Evolutionary conservation across 176 grass and related monocot genomes (phyloP).

Genomic region (Musa acuminata): DNA sequence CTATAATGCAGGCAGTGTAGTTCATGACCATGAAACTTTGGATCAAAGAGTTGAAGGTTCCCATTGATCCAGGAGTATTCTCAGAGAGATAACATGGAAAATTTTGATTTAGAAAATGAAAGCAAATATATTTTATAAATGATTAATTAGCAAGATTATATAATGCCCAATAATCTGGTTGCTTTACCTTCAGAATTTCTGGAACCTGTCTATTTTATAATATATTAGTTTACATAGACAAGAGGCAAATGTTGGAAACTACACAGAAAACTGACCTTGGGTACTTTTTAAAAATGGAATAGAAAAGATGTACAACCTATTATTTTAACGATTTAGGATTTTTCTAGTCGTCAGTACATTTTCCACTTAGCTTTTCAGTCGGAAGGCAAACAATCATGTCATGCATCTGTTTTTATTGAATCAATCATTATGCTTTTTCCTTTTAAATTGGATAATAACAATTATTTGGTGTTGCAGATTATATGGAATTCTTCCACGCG

Average conservation of each 20-base stretch:
- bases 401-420: background rate
- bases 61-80: background rate
- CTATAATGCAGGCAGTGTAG: background rate
- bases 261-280: background rate
- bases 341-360: background rate
- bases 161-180: background rate
- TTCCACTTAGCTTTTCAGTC: background rate
- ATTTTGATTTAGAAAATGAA: background rate
- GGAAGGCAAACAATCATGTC: background rate
- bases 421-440: background rate
- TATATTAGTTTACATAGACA: background rate
- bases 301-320: background rate
- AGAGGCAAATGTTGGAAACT: background rate
- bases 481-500: conserved; percentile 98
- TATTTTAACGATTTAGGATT: background rate
- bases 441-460: background rate
- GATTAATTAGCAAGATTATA: too few relatives aligned
- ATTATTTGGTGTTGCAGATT: conserved; percentile 40
- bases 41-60: background rate
- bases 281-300: background rate
- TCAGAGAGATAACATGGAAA: background rate
- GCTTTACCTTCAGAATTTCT: background rate
- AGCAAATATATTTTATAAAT: background rate
- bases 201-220: background rate
- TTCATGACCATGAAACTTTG: background rate